Conservation (phyloP, 176 grass and related monocot genomes). For the Bothriochloa decipiens region DNA sequence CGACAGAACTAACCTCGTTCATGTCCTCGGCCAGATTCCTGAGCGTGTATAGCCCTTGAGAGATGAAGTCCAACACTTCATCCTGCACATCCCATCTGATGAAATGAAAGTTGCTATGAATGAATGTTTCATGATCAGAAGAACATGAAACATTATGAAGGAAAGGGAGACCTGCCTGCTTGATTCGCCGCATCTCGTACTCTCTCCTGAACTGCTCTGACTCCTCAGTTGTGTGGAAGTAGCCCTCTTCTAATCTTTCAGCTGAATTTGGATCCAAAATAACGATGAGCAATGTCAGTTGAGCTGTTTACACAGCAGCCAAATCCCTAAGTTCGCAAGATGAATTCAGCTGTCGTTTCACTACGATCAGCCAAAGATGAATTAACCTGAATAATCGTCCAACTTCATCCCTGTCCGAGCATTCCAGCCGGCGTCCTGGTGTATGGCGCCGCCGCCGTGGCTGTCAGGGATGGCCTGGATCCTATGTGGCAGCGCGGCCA, state of each 20-base stretch:
- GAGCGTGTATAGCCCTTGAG: slow-evolving; percentile 83
- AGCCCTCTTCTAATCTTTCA: slow-evolving; percentile 55
- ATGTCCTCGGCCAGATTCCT: slow-evolving; percentile 90
- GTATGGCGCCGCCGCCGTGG: slow-evolving; percentile 8
- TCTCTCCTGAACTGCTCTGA: slow-evolving; percentile 75
- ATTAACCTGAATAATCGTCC: slow-evolving; percentile 67
- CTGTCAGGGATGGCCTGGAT: slow-evolving; percentile 73
- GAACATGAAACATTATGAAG: neutral
- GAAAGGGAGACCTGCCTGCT: slow-evolving; percentile 65
- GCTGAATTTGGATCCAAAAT: neutral
- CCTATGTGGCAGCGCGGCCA: slow-evolving; percentile 65
- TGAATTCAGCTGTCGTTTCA: no score
- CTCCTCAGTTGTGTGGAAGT: slow-evolving; percentile 77
- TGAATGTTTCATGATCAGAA: neutral
- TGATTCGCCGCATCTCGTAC: slow-evolving; percentile 77
- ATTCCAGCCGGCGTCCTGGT: slow-evolving; percentile 54
- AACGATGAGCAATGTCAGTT: neutral
- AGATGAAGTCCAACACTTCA: slow-evolving; percentile 79
- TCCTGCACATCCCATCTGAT: slow-evolving; percentile 48
- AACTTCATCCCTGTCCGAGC: slow-evolving; percentile 64
- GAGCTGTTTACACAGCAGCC: neutral
- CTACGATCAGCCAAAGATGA: no score
- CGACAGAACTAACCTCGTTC: slow-evolving; percentile 58
- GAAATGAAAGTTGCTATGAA: no score
- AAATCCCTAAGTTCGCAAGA: neutral